Percentiles rank a stretch among this genome's conserved stretches.
phyloP scores from a whole-genome alignment of 2,329 filamentous ascomycete genomes.

The Fusarium sambucinum region DNA sequence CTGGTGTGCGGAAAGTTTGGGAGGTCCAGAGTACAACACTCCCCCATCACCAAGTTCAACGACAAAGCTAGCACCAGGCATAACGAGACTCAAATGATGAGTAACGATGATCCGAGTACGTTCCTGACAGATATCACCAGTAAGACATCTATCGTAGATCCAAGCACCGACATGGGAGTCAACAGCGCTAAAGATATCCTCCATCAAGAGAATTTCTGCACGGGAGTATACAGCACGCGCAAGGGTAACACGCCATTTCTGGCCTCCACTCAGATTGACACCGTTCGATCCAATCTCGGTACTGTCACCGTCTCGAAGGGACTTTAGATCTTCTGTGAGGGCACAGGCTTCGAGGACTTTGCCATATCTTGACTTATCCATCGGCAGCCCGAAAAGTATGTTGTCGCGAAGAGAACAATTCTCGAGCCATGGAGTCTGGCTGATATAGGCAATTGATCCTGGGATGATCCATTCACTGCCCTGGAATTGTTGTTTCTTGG shows the following conservation, averaged over 20 bases:
- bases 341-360: constrained; percentile 78
- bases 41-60: constrained; percentile 77
- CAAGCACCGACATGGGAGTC: constrained; percentile 83
- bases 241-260: constrained; percentile 83
- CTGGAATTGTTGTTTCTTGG: constrained; percentile 60
- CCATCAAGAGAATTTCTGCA: constrained; percentile 78
- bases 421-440: constrained; percentile 86
- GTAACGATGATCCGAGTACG: constrained; percentile 85
- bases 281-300: constrained; percentile 87
- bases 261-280: constrained; percentile 84
- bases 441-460: constrained; percentile 76
- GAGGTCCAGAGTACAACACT: constrained; percentile 59
- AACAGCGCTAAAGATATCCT: constrained; percentile 85
- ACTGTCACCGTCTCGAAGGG: constrained; percentile 78
- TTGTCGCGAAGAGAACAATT: constrained; percentile 82
- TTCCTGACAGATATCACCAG: constrained; percentile 73
- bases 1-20: background rate
- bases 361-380: constrained; percentile 73
- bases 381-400: constrained; percentile 79
- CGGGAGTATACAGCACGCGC: constrained; percentile 83
- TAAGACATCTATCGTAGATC: constrained; percentile 79
- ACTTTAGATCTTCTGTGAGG: constrained; percentile 77
- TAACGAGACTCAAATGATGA: constrained; percentile 78
- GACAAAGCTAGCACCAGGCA: constrained; percentile 76
- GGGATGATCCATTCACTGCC: constrained; percentile 76